A percentile compares a stretch with the other conserved stretches of the same genome.
phyloP scores from a whole-genome alignment of 352 stramenopile genomes.

The Phytophthora tentaculata region DNA sequence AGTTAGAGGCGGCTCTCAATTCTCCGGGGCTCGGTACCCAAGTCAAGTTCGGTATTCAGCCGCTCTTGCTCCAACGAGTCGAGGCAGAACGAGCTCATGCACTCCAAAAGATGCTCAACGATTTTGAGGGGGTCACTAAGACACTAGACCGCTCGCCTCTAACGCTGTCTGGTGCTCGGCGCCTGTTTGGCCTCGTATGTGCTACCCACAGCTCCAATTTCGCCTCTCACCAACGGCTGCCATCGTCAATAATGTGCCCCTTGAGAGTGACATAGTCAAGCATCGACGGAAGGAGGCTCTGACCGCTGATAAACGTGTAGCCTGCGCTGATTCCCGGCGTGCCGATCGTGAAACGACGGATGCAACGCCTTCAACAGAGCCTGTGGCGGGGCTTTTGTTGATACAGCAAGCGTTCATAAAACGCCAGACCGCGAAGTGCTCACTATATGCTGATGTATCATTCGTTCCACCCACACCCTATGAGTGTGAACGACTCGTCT shows the following conservation, averaged over 20 bases:
- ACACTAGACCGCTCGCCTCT: not conserved
- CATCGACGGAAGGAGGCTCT: slow-evolving; percentile 2
- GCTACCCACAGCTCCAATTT: slow-evolving; percentile 11
- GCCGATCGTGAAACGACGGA: not conserved
- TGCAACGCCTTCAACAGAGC: not conserved
- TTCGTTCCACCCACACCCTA: slow-evolving; percentile 18
- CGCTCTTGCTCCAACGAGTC: not conserved
- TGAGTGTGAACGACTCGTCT: not conserved
- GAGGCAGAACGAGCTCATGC: not conserved
- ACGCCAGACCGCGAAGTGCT: not conserved
- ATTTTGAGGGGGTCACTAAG: not conserved
- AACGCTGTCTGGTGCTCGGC: not conserved
- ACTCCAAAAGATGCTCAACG: not conserved
- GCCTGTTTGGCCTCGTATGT: not conserved
- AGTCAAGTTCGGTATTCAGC: not conserved
- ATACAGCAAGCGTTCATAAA: slow-evolving; percentile 11
- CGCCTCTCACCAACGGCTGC: slow-evolving; percentile 1
- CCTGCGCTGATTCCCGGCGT: slow-evolving; percentile 6
- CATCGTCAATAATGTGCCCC: slow-evolving; percentile 16
- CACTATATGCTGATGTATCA: slow-evolving; percentile 2
- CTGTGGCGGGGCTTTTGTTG: slow-evolving; percentile 3
- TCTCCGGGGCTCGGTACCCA: not conserved
- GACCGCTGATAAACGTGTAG: not conserved
- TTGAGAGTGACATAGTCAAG: slow-evolving; percentile 18
- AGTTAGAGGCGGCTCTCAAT: not conserved